Evolutionary conservation across 2,329 filamentous ascomycete genomes (phyloP).

Genomic region (Fusarium nanum): DNA sequence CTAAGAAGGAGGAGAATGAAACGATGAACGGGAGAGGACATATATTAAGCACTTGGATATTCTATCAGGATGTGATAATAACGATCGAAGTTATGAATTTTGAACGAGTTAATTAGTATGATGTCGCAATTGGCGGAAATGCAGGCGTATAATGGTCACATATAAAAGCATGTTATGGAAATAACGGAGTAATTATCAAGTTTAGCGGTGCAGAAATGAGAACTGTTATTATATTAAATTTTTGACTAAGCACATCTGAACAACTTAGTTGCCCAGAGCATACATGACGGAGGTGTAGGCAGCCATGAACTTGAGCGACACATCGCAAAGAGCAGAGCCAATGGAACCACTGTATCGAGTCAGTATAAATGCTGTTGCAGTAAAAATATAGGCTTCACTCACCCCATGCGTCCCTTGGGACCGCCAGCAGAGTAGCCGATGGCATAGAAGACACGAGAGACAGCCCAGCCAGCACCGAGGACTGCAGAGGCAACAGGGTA

Average conservation of each 20-base stretch:
- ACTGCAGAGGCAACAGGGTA: conserved; percentile 63
- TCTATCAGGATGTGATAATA: conserved; percentile 16
- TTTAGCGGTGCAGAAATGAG: conserved; percentile 15
- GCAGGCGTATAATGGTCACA: conserved; percentile 35
- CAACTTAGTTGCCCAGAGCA: conserved; percentile 48
- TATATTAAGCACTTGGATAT: conserved; percentile 6
- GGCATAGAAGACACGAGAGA: conserved; percentile 65
- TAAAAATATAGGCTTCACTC: conserved; percentile 36
- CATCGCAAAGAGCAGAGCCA: conserved; percentile 51
- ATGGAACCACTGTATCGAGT: conserved; percentile 51
- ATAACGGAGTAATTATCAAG: conserved; percentile 22
- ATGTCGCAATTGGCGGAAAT: conserved; percentile 14
- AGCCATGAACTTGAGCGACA: conserved; percentile 57
- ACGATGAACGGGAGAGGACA: conserved; percentile 35
- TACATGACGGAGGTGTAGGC: conserved; percentile 57
- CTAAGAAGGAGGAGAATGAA: conserved; percentile 48
- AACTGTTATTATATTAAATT: conserved; percentile 21
- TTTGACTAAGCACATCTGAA: neutral
- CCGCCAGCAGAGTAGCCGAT: conserved; percentile 64
- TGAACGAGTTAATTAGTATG: conserved; percentile 9
- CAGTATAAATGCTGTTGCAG: conserved; percentile 21
- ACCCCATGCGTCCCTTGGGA: conserved; percentile 58
- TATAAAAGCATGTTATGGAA: conserved; percentile 27
- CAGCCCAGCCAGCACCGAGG: conserved; percentile 65
- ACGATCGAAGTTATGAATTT: conserved; percentile 33